Percentiles rank a stretch among this genome's conserved stretches.
Conservation (phyloP, 192 early-diverging fungal genomes). For the Dispira simplex region DNA sequence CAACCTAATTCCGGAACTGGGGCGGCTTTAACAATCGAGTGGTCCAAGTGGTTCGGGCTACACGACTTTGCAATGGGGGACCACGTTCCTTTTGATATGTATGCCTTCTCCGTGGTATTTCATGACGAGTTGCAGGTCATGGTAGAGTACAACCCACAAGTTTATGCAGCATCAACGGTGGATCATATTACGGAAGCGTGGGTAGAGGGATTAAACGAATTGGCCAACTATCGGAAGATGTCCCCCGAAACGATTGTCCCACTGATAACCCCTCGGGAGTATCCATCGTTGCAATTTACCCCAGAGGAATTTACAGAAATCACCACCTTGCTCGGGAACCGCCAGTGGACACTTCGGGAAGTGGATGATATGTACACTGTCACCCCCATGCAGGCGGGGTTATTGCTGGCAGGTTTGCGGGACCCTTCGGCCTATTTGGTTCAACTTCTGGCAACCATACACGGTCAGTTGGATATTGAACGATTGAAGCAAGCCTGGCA, state of each 20-base stretch:
- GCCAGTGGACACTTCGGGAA: background rate
- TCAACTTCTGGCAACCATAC: background rate
- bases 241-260: background rate
- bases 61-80: slow-evolving; percentile 2
- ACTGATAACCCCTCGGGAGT: background rate
- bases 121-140: background rate
- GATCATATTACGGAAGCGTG: background rate
- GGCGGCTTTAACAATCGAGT: background rate
- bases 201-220: background rate
- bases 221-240: background rate
- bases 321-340: background rate
- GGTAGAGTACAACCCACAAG: slow-evolving; percentile 2
- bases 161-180: background rate
- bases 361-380: background rate
- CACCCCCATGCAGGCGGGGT: background rate
- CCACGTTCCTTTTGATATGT: background rate
- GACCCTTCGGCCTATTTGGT: background rate
- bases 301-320: background rate
- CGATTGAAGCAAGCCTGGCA: background rate
- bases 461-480: background rate
- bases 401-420: background rate
- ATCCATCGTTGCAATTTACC: background rate
- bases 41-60: background rate
- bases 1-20: no score
- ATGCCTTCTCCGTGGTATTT: background rate